phyloP scores from a whole-genome alignment of 345 rosid genomes.

The Syzygium grande region DNA sequence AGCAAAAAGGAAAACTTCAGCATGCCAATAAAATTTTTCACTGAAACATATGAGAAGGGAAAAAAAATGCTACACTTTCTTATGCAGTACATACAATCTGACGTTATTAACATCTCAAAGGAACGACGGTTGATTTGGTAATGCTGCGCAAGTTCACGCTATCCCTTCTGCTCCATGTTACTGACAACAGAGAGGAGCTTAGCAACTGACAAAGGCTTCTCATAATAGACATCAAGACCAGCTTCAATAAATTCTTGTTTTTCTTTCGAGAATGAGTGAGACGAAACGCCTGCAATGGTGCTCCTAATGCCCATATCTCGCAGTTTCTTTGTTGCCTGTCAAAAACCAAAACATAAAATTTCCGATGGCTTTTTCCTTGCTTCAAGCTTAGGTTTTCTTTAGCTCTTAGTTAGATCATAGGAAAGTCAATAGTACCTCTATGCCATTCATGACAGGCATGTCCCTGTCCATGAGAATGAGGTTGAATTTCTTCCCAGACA shows the following conservation, averaged over 20 bases:
- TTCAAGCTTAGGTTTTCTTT: not conserved
- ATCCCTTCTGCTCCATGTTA: constrained; percentile 9
- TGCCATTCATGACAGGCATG: constrained; percentile 87
- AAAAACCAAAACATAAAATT: not conserved
- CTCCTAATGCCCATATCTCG: constrained; percentile 68
- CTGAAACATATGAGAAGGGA: not conserved
- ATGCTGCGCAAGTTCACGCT: not conserved
- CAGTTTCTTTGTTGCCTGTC: constrained; percentile 56
- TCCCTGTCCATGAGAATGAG: constrained; percentile 87
- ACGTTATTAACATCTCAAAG: not conserved
- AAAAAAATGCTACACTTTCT: not conserved
- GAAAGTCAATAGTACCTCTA: constrained; percentile 33
- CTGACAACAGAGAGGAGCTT: constrained; percentile 47
- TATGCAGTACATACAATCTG: not conserved
- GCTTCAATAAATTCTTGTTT: constrained; percentile 59
- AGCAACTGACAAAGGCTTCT: constrained; percentile 69
- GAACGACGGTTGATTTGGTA: not conserved
- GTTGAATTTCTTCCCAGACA: constrained; percentile 51
- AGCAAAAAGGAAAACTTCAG: not conserved
- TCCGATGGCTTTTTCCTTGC: not conserved
- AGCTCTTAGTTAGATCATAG: not conserved
- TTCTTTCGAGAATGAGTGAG: constrained; percentile 28
- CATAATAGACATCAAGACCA: constrained; percentile 67
- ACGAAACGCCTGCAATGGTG: constrained; percentile 63
- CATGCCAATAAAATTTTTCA: not conserved